Evolutionary conservation across 352 stramenopile genomes (phyloP).

Genomic region (Aphanomyces stellatus): DNA sequence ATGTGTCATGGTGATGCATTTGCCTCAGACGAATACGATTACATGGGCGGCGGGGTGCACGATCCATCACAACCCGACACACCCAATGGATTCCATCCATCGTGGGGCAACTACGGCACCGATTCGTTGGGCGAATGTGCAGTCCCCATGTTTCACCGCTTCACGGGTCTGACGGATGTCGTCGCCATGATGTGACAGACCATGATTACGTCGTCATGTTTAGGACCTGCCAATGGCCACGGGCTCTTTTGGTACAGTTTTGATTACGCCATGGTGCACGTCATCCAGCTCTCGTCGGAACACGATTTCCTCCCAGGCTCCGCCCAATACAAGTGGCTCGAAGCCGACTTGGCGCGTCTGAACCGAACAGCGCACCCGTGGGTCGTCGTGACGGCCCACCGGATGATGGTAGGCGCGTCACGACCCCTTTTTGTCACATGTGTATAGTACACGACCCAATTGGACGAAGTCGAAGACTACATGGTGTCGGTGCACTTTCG

Average conservation of each 20-base stretch:
- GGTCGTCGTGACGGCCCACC: conserved; percentile 87
- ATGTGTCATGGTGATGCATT: neutral
- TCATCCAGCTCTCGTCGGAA: conserved; percentile 88
- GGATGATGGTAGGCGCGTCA: conserved; percentile 66
- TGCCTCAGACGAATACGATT: conserved; percentile 66
- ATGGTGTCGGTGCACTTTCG: conserved; percentile 69
- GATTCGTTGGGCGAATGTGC: conserved; percentile 70
- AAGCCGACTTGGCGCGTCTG: conserved; percentile 71
- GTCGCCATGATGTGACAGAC: too few species aligned
- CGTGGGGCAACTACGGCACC: conserved; percentile 58
- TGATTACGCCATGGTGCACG: conserved; percentile 81
- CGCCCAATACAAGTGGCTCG: conserved; percentile 84
- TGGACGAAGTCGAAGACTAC: conserved; percentile 55
- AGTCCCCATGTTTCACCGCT: conserved; percentile 70
- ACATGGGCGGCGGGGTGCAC: conserved; percentile 43
- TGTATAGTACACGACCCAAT: conserved; percentile 56
- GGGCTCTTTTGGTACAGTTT: conserved; percentile 89
- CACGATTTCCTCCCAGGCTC: conserved; percentile 83
- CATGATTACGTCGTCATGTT: too few species aligned
- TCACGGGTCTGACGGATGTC: too few species aligned
- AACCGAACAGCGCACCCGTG: conserved; percentile 84
- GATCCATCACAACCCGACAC: conserved; percentile 38
- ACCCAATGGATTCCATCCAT: conserved; percentile 57
- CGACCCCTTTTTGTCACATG: too few species aligned
- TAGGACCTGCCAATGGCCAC: conserved; percentile 53